These are phyloP conservation scores for Ogataea nakhonphanomensis DNA, from an alignment of 805 yeast species.

Conservation along the genomic window DNA sequence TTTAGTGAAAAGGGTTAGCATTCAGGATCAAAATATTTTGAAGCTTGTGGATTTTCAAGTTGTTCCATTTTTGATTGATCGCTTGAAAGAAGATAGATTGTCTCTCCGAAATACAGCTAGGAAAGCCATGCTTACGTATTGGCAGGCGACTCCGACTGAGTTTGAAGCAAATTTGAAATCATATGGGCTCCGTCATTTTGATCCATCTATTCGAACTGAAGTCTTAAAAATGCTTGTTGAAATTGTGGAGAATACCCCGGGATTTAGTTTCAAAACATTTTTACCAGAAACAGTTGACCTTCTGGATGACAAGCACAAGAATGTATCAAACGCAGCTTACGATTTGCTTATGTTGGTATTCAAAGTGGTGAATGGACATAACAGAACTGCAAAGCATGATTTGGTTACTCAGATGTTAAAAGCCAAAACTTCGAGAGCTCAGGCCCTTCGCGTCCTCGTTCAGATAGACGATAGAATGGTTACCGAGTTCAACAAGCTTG, in stretches of 20 bases:
- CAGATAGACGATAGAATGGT: slow-evolving; percentile 31
- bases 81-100: slow-evolving; percentile 41
- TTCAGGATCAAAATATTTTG: slow-evolving; percentile 49
- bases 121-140: slow-evolving; percentile 50
- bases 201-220: slow-evolving; percentile 39
- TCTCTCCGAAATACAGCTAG: slow-evolving; percentile 42
- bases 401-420: slow-evolving; percentile 39
- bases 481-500: slow-evolving; percentile 14
- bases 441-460: slow-evolving; percentile 26
- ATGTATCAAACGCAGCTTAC: slow-evolving; percentile 18
- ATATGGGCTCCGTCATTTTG: slow-evolving; percentile 40
- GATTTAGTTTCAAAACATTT: slow-evolving; percentile 33
- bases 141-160: slow-evolving; percentile 48
- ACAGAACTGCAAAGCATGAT: slow-evolving; percentile 42
- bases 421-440: slow-evolving; percentile 30
- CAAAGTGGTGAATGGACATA: slow-evolving; percentile 29
- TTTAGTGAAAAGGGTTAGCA: slow-evolving; percentile 52
- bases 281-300: slow-evolving; percentile 25
- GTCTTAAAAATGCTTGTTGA: slow-evolving; percentile 43
- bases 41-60: slow-evolving; percentile 41
- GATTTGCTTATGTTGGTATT: slow-evolving; percentile 37
- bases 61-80: slow-evolving; percentile 49
- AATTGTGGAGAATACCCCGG: slow-evolving; percentile 36
- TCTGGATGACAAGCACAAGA: slow-evolving; percentile 17
- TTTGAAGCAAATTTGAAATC: slow-evolving; percentile 46